Percentiles rank a stretch among this genome's conserved stretches.
phyloP scores from a whole-genome alignment of 1,284 basidiomycete genomes.

The Xerocomus amazonicus region DNA sequence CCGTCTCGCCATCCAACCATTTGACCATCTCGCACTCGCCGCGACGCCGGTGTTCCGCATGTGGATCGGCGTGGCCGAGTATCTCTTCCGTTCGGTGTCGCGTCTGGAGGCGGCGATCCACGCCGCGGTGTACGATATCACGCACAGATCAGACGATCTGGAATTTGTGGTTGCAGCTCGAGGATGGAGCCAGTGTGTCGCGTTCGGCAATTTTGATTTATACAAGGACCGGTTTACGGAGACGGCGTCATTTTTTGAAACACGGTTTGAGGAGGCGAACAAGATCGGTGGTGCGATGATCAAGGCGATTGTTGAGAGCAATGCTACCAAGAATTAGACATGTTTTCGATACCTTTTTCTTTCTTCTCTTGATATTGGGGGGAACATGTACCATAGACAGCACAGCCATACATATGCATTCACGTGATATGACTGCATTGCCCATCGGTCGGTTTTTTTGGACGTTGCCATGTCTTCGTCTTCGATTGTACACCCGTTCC shows the following conservation, averaged over 20 bases:
- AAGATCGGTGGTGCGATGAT: constrained; percentile 89
- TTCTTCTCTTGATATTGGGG: too few relatives aligned
- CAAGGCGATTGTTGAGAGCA: constrained; percentile 73
- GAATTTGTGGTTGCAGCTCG: constrained; percentile 94
- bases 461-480: constrained; percentile 12
- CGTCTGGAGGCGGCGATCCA: constrained; percentile 70
- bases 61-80: constrained; percentile 97
- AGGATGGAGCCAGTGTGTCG: constrained; percentile 96
- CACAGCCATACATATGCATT: constrained; percentile 2
- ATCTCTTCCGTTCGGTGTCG: constrained; percentile 75
- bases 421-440: constrained; percentile 4
- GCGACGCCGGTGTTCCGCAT: constrained; percentile 96
- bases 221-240: constrained; percentile 82
- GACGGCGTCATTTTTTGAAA: constrained; percentile 83
- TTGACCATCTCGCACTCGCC: constrained; percentile 88
- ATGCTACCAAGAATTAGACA: background rate
- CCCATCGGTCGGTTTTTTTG: background rate
- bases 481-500: constrained; percentile 21
- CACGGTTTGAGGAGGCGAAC: constrained; percentile 83
- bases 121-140: constrained; percentile 76
- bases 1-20: constrained; percentile 82
- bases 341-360: too few relatives aligned
- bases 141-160: constrained; percentile 85
- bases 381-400: background rate
- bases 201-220: constrained; percentile 88